phyloP scores from a whole-genome alignment of 352 stramenopile species.

The Pythium angustatum region DNA sequence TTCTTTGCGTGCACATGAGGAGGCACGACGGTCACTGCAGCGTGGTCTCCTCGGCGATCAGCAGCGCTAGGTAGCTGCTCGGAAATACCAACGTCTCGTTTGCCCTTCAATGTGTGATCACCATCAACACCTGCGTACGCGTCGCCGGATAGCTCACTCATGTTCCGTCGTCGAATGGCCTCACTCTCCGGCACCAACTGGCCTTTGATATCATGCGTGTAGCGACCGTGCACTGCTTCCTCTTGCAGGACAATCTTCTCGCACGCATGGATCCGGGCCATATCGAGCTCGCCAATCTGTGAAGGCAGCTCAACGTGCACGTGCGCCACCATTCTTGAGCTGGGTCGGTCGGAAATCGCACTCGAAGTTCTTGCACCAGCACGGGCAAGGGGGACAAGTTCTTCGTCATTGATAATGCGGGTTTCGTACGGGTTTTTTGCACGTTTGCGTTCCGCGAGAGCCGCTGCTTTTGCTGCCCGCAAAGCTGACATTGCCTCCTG shows the following conservation, averaged over 20 bases:
- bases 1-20: conserved; percentile 52
- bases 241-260: conserved; percentile 71
- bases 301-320: conserved; percentile 41
- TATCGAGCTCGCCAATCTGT: conserved; percentile 84
- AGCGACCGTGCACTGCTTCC: conserved; percentile 62
- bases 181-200: conserved; percentile 68
- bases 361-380: conserved; percentile 18
- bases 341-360: not conserved
- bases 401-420: conserved; percentile 84
- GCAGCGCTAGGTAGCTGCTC: not conserved
- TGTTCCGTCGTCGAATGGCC: conserved; percentile 47
- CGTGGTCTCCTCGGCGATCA: not conserved
- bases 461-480: conserved; percentile 30
- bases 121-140: conserved; percentile 31
- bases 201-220: conserved; percentile 68
- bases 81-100: not conserved
- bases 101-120: not conserved
- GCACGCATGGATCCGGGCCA: conserved; percentile 72
- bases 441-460: conserved; percentile 54
- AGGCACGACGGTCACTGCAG: not conserved
- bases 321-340: not conserved
- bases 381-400: conserved; percentile 51
- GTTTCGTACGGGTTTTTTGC: conserved; percentile 84
- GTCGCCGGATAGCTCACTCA: conserved; percentile 58
- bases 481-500: conserved; percentile 18